A percentile compares a stretch with the other conserved stretches of the same genome.
phyloP scores from a whole-genome alignment of 352 stramenopile genomes.

The Elongisporangium undulatum region DNA sequence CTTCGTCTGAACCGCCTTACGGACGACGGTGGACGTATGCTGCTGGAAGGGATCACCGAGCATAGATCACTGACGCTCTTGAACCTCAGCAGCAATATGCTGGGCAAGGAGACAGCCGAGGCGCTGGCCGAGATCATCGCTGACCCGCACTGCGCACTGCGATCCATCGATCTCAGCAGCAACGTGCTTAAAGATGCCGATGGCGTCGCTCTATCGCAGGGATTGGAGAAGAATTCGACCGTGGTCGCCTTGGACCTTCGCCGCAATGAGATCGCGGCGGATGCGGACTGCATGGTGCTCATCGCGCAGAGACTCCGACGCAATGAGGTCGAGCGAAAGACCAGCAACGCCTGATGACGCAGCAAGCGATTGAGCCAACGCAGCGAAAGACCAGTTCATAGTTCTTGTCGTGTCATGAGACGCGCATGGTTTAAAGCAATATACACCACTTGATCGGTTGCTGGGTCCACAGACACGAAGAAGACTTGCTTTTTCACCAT shows the following conservation, averaged over 20 bases:
- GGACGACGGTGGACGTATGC: conserved; percentile 86
- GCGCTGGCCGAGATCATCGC: conserved; percentile 68
- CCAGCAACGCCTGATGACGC: neutral
- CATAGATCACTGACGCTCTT: conserved; percentile 64
- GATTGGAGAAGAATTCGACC: conserved; percentile 52
- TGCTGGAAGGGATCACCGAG: conserved; percentile 80
- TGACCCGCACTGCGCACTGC: conserved; percentile 53
- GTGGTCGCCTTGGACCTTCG: conserved; percentile 73
- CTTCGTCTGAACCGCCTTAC: conserved; percentile 89
- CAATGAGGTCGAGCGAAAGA: conserved; percentile 67
- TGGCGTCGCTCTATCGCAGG: conserved; percentile 47
- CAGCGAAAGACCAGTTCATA: neutral
- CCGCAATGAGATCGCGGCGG: conserved; percentile 68
- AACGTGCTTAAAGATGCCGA: conserved; percentile 72
- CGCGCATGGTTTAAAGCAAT: conserved; percentile 57
- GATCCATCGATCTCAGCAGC: conserved; percentile 77
- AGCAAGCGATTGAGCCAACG: neutral
- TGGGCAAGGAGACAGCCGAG: conserved; percentile 68
- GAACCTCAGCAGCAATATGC: conserved; percentile 85
- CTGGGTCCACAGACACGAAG: conserved; percentile 31
- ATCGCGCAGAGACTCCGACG: conserved; percentile 69
- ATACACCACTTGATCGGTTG: conserved; percentile 30
- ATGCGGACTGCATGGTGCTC: conserved; percentile 51
- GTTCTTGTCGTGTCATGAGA: conserved; percentile 34
- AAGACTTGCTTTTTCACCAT: conserved; percentile 73